Percentiles rank a stretch among this genome's conserved stretches.
phyloP scores from a whole-genome alignment of 202 grass and related monocot species.

The Thinopyrum obtusiflorum region DNA sequence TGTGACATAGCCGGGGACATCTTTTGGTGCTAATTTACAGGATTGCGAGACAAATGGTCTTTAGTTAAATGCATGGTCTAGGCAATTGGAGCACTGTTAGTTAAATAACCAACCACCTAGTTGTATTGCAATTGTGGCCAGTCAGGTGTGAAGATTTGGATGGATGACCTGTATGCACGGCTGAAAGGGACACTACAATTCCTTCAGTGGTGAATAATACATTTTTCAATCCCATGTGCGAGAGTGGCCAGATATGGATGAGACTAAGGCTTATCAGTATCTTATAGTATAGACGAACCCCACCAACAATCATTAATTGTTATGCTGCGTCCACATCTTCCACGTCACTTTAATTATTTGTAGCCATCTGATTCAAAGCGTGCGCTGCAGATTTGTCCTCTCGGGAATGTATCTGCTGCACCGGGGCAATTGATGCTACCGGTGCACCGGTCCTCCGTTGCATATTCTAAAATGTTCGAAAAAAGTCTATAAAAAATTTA shows the following conservation, averaged over 20 bases:
- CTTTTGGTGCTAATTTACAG: neutral
- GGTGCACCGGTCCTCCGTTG: too few relatives aligned
- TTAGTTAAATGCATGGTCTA: neutral
- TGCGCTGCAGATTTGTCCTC: too few relatives aligned
- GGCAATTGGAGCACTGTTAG: neutral
- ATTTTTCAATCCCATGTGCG: neutral
- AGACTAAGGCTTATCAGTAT: neutral
- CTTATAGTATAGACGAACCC: too few relatives aligned
- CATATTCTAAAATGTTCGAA: too few relatives aligned
- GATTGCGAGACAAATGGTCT: neutral
- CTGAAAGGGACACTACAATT: constrained; percentile 17
- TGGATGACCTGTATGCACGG: constrained; percentile 1
- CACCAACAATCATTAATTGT: too few relatives aligned
- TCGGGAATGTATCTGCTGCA: too few relatives aligned
- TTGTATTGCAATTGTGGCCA: neutral
- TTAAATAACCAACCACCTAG: neutral
- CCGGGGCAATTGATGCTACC: too few relatives aligned
- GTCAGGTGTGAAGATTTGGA: neutral
- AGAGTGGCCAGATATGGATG: neutral
- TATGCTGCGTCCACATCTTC: too few relatives aligned
- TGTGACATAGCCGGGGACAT: neutral
- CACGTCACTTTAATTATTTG: too few relatives aligned
- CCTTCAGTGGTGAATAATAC: neutral
- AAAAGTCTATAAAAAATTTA: too few relatives aligned
- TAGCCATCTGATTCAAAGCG: too few relatives aligned